Base-by-base conservation (phyloP, 805 yeast genomes). In the Myxozyma udenii region DNA sequence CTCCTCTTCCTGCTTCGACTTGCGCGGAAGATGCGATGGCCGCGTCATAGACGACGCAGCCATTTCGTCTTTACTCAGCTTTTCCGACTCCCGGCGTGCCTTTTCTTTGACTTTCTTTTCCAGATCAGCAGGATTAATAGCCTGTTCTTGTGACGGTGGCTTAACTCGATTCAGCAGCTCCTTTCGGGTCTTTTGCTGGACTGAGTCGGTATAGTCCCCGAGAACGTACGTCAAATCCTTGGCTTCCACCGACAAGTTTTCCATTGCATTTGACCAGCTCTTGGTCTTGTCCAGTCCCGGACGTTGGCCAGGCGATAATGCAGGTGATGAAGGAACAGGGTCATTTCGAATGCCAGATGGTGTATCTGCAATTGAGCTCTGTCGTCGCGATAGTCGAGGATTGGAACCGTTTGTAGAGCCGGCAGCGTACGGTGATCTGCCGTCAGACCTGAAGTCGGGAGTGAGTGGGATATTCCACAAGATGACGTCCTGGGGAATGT, bases 1-100 rank as follows among this genome's bases (percentile, higher is more conserved):
- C 25, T 65, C 48, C 16, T 77, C 75, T 60, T 84, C 89, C 18
- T 68, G 65, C 16, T 66, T 63, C 23, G 77, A 67, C 64, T 84
- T 84, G 40, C 88, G 87, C 0, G 91, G 90, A 35, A 84, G 67
- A 71, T 80, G 77, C 1, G 75, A 67, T 23, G 86, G 89, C 48
- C 91, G 68, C 0, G 89, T 82, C 22, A 72, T 70, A 0, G 83
- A 66, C 12, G 73, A 56, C 48, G 68, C 62, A 9, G 63, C 57
- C 40, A 51, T 24, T 11, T 55, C 51, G 22, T 55, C 47, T n/a
- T 43, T 26, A 3, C 30, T 37, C 1, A 43, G 38, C 33, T 35
- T 35, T 18, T 24, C 33, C 6, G 45, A 26, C 33, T 41, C 51
- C 21, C 25, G 21, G 23, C 23, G 37, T 1, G 51, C 46, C 23